A percentile compares a stretch with the other conserved stretches of the same genome.
Conservation (phyloP, 208 protist genomes). For the Trypanosoma cruzi region DNA sequence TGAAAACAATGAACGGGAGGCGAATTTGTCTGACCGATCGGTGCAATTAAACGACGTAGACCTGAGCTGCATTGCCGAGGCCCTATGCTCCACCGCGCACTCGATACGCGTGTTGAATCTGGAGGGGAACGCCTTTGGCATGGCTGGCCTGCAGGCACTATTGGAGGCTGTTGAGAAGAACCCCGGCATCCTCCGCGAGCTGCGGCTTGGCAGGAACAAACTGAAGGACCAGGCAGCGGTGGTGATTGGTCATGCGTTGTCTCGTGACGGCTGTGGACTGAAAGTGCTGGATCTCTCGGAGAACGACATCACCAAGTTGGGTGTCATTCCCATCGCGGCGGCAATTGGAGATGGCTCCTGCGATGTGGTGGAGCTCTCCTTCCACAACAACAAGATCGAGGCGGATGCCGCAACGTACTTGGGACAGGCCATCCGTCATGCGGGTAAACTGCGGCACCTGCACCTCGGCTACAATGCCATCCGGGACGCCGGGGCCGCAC, state of each 20-base stretch:
- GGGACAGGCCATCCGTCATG: conserved; percentile 50
- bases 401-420: conserved; percentile 69
- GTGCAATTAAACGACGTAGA: conserved; percentile 76
- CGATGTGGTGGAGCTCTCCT: conserved; percentile 85
- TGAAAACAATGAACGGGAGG: conserved; percentile 58
- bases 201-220: conserved; percentile 85
- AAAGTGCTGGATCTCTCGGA: conserved; percentile 90
- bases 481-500: conserved; percentile 70
- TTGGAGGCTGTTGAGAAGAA: conserved; percentile 84
- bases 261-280: conserved; percentile 70
- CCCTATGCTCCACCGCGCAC: conserved; percentile 44
- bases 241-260: conserved; percentile 76
- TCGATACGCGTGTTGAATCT: conserved; percentile 72
- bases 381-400: conserved; percentile 91
- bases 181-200: conserved; percentile 74
- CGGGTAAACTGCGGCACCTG: conserved; percentile 79
- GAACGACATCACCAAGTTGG: conserved; percentile 83
- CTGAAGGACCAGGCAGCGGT: conserved; percentile 84
- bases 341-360: conserved; percentile 59
- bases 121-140: conserved; percentile 84
- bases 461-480: conserved; percentile 90
- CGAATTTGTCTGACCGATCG: conserved; percentile 43
- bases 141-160: conserved; percentile 73
- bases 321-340: conserved; percentile 74
- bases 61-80: conserved; percentile 72